Evolutionary conservation across 768 basidiomycete genomes (phyloP).

Genomic region (Naganishia onofrii): DNA sequence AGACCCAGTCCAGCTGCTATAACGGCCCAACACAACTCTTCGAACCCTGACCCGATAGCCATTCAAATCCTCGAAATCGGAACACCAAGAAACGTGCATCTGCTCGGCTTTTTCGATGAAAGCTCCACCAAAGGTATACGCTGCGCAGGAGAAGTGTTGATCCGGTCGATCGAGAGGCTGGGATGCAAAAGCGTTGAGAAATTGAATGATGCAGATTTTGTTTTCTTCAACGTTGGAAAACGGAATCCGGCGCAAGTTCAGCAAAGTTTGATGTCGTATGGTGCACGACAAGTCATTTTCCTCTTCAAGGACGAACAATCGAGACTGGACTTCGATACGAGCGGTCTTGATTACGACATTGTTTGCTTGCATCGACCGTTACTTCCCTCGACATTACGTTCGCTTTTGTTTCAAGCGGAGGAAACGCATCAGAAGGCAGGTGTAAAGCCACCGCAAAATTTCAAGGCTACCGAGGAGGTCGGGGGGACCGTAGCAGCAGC

Average conservation of each 20-base stretch:
- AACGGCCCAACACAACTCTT: not conserved
- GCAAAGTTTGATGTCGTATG: not conserved
- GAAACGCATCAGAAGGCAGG: not conserved
- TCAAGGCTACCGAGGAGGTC: not conserved
- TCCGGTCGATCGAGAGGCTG: slow-evolving; percentile 36
- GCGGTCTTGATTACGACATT: slow-evolving; percentile 29
- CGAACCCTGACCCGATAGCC: not conserved
- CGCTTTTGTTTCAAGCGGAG: slow-evolving; percentile 36
- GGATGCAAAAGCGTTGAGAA: slow-evolving; percentile 38
- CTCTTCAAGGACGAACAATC: slow-evolving; percentile 37
- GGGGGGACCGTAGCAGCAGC: too few relatives aligned
- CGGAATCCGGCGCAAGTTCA: slow-evolving; percentile 19
- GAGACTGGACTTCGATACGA: slow-evolving; percentile 26
- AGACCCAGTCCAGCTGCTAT: slow-evolving; percentile 12
- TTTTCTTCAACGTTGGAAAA: slow-evolving; percentile 41
- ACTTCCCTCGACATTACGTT: slow-evolving; percentile 42
- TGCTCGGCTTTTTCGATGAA: slow-evolving; percentile 37
- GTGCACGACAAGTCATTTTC: slow-evolving; percentile 41
- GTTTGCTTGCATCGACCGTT: slow-evolving; percentile 40
- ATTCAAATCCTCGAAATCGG: not conserved
- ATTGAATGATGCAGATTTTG: slow-evolving; percentile 38
- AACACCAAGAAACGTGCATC: slow-evolving; percentile 33
- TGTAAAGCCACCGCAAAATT: not conserved
- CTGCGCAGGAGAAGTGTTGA: slow-evolving; percentile 33
- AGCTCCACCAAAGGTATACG: slow-evolving; percentile 22